These are phyloP conservation scores for Rhododendron ferrugineum DNA, from an alignment of 148 eudicot species.

Conservation along the genomic window DNA sequence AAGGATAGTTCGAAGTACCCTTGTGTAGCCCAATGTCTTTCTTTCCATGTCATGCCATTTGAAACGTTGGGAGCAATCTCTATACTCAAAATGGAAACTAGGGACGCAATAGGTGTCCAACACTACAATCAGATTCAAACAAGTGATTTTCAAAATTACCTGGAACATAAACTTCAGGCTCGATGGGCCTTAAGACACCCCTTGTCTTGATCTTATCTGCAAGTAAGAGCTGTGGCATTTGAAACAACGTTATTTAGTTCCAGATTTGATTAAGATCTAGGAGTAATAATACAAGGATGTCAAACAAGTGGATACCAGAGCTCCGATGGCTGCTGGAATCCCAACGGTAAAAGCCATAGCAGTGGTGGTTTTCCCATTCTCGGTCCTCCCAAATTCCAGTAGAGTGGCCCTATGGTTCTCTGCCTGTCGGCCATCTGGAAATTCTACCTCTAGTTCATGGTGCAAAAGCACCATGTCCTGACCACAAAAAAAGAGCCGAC, in stretches of 20 bases:
- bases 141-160: constrained; percentile 33
- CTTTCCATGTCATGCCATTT: neutral
- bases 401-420: constrained; percentile 77
- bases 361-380: constrained; percentile 49
- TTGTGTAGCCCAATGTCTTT: neutral
- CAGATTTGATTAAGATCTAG: neutral
- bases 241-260: constrained; percentile 5
- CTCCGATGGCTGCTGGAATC: constrained; percentile 89
- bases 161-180: constrained; percentile 84
- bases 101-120: neutral
- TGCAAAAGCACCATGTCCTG: constrained; percentile 97
- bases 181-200: constrained; percentile 79
- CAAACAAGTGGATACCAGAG: constrained; percentile 52
- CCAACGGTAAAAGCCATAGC: constrained; percentile 98
- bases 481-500: neutral
- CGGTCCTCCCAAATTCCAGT: constrained; percentile 73
- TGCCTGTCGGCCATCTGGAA: constrained; percentile 34
- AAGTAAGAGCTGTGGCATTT: constrained; percentile 64
- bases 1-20: neutral
- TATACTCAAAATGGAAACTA: neutral
- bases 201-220: constrained; percentile 60
- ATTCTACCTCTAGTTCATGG: constrained; percentile 85
- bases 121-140: neutral
- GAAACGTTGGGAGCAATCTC: neutral
- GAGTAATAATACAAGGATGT: neutral